Base-by-base conservation (phyloP, 768 basidiomycete species). In the Candolleomyces eurysporus region DNA sequence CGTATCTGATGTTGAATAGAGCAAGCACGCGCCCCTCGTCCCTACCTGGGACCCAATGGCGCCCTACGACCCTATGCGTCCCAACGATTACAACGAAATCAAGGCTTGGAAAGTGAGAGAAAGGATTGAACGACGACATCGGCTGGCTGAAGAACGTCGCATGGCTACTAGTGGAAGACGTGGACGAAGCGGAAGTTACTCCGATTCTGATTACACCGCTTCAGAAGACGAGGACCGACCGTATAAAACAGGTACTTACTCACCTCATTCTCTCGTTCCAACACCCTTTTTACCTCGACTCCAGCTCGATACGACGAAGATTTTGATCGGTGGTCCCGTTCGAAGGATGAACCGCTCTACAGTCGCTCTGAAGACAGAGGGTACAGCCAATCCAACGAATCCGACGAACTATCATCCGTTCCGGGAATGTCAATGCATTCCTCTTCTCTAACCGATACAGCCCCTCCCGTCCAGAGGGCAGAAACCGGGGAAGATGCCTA, bases 1-100 rank as follows among this genome's bases (percentile, higher is more conserved):
- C n/a, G 42, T 57, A 57, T 32, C 48, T 56, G 26, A 50, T 63
- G 40, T 58, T 31, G 32, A 36, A 32, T 58, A 90, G 87, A 88
- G 89, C 67, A 89, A 88, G 64, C 82, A 84, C 67, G 72, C 78
- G 0, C 82, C 82, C 48, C 72, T 79, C 11, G 64, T 84, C 6
- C 72, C 74, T 2, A 72, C 84, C 2, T 93, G 92, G 92, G 91
- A 94, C 72, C 92, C 92, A 5, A 69, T 74, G 60, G 92, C 94
- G 67, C 79, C 75, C 31, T 95, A 95, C 69, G 93, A 95, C 64
- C 90, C 92, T 1, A 73, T 87, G 21, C 84, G 90, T 26, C 93
- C 93, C 2, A 94, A 94, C 62, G 93, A 95, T 66, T 94, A 94
- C 74, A 87, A 89, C 65, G 93, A 94, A 66, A 94, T 87, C 79